phyloP scores from a whole-genome alignment of 2,329 filamentous ascomycete genomes.

The Domatiomyces catenatus region DNA sequence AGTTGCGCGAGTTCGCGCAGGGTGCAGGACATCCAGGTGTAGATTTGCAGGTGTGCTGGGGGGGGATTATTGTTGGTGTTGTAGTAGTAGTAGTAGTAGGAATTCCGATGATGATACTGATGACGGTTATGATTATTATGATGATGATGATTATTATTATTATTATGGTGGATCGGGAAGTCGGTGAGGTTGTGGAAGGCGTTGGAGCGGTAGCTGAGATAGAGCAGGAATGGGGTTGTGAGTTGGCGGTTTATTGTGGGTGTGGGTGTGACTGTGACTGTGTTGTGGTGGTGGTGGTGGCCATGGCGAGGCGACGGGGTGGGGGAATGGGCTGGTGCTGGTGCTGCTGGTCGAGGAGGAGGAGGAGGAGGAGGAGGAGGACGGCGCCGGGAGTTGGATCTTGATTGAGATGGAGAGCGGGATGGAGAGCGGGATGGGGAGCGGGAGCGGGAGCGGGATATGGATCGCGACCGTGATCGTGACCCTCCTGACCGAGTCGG shows the following conservation, averaged over 20 bases:
- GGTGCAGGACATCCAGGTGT: slow-evolving; percentile 73
- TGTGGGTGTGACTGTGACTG: no score
- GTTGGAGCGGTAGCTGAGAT: slow-evolving; percentile 65
- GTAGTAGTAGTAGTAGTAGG: no score
- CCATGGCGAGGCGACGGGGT: no score
- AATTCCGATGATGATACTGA: slow-evolving; percentile 20
- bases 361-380: no score
- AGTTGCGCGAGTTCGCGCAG: slow-evolving; percentile 67
- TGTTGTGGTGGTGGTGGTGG: no score
- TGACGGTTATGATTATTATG: slow-evolving; percentile 1
- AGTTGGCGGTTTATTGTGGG: slow-evolving; percentile 46
- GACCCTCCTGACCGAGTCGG: neutral
- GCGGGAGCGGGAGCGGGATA: neutral
- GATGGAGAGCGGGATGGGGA: neutral
- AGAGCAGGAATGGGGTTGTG: slow-evolving; percentile 68
- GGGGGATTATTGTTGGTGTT: no score
- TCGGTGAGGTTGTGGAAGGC: slow-evolving; percentile 47
- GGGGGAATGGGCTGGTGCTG: no score
- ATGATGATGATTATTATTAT: neutral
- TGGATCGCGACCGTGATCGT: neutral
- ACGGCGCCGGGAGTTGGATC: no score
- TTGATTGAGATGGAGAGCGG: no score
- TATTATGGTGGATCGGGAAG: slow-evolving; percentile 21
- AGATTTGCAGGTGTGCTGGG: slow-evolving; percentile 58
- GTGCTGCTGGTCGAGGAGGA: no score